phyloP scores from a whole-genome alignment of 2,329 filamentous ascomycete genomes.

The Zymoseptoria tritici region DNA sequence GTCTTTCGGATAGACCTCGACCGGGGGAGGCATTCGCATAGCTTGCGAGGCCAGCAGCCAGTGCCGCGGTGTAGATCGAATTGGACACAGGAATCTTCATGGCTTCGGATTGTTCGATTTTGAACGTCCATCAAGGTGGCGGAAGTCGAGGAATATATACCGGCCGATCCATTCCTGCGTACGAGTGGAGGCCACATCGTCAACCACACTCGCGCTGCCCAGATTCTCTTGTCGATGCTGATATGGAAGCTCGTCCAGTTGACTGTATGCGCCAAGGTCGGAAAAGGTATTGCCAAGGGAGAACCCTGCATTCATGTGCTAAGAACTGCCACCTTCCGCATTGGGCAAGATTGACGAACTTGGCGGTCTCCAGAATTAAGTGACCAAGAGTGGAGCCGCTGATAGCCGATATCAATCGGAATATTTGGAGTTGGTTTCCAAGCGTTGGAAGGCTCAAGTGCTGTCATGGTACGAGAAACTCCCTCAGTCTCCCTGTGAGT shows the following conservation, averaged over 20 bases:
- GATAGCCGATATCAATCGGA: neutral
- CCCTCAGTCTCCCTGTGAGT: no score
- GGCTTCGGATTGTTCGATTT: neutral
- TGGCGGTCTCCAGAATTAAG: neutral
- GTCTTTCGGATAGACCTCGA: constrained; percentile 4
- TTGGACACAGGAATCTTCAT: neutral
- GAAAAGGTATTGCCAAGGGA: neutral
- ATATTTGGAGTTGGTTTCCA: neutral
- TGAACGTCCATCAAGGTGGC: neutral
- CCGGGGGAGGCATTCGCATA: neutral
- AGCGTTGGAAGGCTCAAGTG: neutral
- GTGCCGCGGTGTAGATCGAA: neutral
- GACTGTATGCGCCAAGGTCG: neutral
- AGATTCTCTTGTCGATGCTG: neutral
- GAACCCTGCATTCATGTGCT: neutral
- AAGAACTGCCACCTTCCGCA: neutral
- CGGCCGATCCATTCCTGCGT: neutral
- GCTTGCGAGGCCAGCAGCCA: neutral
- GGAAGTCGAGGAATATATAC: neutral
- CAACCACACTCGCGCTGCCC: no score
- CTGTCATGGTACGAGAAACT: no score
- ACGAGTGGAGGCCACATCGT: neutral
- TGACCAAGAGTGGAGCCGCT: neutral
- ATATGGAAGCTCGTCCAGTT: neutral
- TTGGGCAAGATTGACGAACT: neutral